Conservation (phyloP, 495 filamentous ascomycete species). For the Neurospora intermedia region DNA sequence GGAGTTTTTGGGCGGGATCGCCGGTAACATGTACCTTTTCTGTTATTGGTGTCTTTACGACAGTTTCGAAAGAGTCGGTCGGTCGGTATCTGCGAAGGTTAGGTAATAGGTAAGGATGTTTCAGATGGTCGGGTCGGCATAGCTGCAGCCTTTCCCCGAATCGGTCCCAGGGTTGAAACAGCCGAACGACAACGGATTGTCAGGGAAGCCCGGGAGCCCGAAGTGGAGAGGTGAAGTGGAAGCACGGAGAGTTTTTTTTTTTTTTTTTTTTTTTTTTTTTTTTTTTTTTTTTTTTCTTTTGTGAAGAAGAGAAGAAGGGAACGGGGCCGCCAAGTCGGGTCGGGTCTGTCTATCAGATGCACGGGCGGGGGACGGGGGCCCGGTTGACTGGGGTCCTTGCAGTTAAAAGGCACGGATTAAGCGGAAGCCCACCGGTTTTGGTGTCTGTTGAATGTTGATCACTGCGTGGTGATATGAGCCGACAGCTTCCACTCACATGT, state of each 20-base stretch:
- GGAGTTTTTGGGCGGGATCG: background rate
- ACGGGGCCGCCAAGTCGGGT: background rate
- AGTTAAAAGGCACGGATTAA: background rate
- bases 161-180: background rate
- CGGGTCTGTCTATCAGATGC: background rate
- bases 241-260: background rate
- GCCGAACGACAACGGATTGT: background rate
- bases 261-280: too few relatives aligned
- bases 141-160: background rate
- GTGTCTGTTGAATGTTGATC: too few relatives aligned
- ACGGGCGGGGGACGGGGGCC: background rate
- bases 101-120: background rate
- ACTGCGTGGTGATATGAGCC: too few relatives aligned
- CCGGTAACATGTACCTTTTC: background rate
- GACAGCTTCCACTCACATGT: background rate
- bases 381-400: too few relatives aligned
- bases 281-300: too few relatives aligned
- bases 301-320: too few relatives aligned
- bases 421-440: background rate
- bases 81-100: background rate
- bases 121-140: background rate
- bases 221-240: background rate
- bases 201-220: background rate
- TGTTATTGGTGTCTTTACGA: background rate
- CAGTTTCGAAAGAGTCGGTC: background rate